Evolutionary conservation across 2,329 filamentous ascomycete species (phyloP).

Genomic region (Colletotrichum musae): DNA sequence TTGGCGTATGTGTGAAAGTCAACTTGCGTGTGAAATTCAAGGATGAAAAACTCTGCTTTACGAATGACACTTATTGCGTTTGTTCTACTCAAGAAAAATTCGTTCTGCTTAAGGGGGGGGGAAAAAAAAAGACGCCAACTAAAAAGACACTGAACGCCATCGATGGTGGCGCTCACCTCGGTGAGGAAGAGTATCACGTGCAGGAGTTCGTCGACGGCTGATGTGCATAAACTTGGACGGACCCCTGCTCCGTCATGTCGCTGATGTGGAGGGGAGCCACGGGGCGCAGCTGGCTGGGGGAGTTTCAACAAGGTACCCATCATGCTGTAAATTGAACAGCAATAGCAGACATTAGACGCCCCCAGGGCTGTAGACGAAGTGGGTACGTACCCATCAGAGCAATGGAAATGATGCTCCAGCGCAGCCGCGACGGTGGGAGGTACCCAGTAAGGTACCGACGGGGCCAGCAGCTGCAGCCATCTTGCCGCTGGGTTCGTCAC

Average conservation of each 20-base stretch:
- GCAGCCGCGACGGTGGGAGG: conserved; percentile 3
- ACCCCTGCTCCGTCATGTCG: conserved; percentile 26
- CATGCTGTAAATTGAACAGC: conserved; percentile 9
- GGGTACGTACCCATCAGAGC: conserved; percentile 31
- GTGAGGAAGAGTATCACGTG: conserved; percentile 33
- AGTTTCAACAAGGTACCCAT: conserved; percentile 36
- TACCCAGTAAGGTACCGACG: conserved; percentile 12
- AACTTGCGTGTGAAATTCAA: too few relatives aligned
- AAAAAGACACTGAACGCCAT: too few relatives aligned
- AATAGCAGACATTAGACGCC: not conserved
- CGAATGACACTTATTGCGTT: too few relatives aligned
- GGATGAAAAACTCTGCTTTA: too few relatives aligned
- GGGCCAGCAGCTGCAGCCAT: conserved; percentile 25
- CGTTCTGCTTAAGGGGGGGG: too few relatives aligned
- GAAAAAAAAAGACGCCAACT: too few relatives aligned
- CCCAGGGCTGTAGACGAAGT: not conserved
- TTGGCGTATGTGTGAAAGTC: too few relatives aligned
- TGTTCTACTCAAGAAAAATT: too few relatives aligned
- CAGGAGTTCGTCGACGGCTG: conserved; percentile 1
- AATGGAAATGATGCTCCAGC: conserved; percentile 14
- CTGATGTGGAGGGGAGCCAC: conserved; percentile 25
- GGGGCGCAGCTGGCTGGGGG: conserved; percentile 39
- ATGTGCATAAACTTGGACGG: conserved; percentile 37
- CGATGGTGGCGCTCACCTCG: conserved; percentile 5
- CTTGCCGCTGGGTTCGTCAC: conserved; percentile 34